Percentiles rank a stretch among this genome's conserved stretches.
Evolutionary conservation across 371 early-diverging fungal species (phyloP).

Genomic region (Mucor lusitanicus): DNA sequence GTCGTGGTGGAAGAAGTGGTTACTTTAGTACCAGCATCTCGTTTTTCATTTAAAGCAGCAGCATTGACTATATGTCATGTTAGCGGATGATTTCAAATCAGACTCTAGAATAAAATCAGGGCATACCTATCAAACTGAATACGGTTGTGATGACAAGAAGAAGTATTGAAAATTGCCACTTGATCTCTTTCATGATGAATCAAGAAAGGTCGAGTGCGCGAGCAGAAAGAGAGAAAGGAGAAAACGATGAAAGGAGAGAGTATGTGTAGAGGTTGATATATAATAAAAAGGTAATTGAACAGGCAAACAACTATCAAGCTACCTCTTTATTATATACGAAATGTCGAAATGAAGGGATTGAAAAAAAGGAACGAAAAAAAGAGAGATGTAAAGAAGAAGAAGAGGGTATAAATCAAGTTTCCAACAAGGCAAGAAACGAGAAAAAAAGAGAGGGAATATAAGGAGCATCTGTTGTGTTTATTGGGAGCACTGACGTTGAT

Average conservation of each 20-base stretch:
- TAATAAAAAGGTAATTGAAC: conserved; percentile 5
- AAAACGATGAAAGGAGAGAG: conserved; percentile 1
- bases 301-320: not conserved
- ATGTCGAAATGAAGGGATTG: not conserved
- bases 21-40: not conserved
- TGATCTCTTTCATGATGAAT: conserved; percentile 8
- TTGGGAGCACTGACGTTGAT: conserved; percentile 30
- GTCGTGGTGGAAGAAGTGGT: not conserved
- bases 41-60: conserved; percentile 3
- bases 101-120: not conserved
- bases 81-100: not conserved
- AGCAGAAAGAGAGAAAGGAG: not conserved
- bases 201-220: not conserved
- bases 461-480: not conserved
- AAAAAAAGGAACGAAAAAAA: conserved; percentile 1
- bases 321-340: not conserved
- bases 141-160: conserved; percentile 5
- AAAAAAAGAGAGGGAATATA: conserved; percentile 6
- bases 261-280: not conserved
- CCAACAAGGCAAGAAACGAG: not conserved
- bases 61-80: conserved; percentile 9
- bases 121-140: conserved; percentile 7
- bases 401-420: not conserved
- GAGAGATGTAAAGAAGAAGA: not conserved
- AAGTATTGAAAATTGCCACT: conserved; percentile 12